Evolutionary conservation across 2,329 filamentous ascomycete genomes (phyloP), one percentile per base, ranked within the genome.

Genomic region (Colletotrichum higginsianum): DNA sequence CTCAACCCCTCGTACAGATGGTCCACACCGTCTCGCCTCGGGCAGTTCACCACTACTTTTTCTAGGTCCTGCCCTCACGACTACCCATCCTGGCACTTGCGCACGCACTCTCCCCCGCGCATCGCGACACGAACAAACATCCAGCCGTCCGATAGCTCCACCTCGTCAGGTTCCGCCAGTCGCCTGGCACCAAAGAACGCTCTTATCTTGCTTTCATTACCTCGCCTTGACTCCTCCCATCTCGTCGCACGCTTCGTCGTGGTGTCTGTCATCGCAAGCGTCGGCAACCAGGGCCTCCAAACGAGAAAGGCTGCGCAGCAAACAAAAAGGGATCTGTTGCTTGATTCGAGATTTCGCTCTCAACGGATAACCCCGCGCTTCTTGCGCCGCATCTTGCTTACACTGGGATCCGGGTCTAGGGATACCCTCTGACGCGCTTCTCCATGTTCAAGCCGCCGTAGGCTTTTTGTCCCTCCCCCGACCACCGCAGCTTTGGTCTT

Each of bases 401-500:
- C 44, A 52, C n/a, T 23, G 44, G 26, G 15, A 44, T 56, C 21
- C 42, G 35, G 35, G 15, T 21, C 26, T 21, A 42, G 26, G 35
- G 47, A 11, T 4, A 26, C 18, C 30, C 44, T 21, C 46, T 26
- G 35, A 56, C 58, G 52, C 40, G 18, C 21, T 49, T 42, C 58
- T 57, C 65, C 58, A 71, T 71, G 68, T 60, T 13, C 46, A 63
- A 61, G 65, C 65, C 53, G 42, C 21, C 46, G 26, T 68, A 63
- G 60, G 60, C 60, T 21, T 58, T 18, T 60, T 21, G 58, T 62
- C 44, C 23, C 12, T 23, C 38, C 50, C 26, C 49, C 58, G 52
- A 60, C 49, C 47, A 42, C 26, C 53, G 38, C 47, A 64, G 52
- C 40, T 55, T 60, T 38, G 65, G 60, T 49, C 52, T 68, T 47